Percentiles rank a stretch among this genome's conserved stretches.
These are phyloP conservation scores for Apophysomyces variabilis DNA, from an alignment of 371 early-diverging fungal genomes.

Conservation along the genomic window DNA sequence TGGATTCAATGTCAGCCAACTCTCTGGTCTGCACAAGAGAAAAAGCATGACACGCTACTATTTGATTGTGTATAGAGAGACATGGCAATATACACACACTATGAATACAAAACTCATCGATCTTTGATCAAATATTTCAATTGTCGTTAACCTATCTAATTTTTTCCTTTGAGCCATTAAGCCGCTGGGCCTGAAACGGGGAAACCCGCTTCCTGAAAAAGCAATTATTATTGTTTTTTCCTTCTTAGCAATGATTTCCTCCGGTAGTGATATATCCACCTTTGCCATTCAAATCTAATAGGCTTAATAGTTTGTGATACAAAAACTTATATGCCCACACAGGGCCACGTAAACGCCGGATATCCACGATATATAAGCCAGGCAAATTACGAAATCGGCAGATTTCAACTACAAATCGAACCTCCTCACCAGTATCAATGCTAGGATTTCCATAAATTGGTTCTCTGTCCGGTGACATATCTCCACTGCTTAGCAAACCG, in stretches of 20 bases:
- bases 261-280: slow-evolving; percentile 37
- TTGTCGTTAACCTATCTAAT: no score
- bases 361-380: slow-evolving; percentile 84
- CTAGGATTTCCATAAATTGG: slow-evolving; percentile 93
- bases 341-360: slow-evolving; percentile 86
- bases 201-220: no score
- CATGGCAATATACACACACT: no score
- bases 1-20: slow-evolving; percentile 1
- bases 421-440: slow-evolving; percentile 83
- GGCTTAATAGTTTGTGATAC: slow-evolving; percentile 73
- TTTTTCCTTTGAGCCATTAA: no score
- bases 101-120: no score
- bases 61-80: background rate
- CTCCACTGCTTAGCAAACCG: background rate
- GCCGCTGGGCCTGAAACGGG: no score
- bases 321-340: slow-evolving; percentile 91
- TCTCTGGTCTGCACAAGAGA: background rate
- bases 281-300: slow-evolving; percentile 51
- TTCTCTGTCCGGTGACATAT: slow-evolving; percentile 19
- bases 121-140: no score
- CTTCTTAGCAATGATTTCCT: background rate
- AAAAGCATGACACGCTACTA: background rate
- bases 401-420: slow-evolving; percentile 83
- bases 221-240: background rate
- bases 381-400: slow-evolving; percentile 86